Conservation (phyloP, 2,329 filamentous ascomycete genomes). For the Fusarium anthophilum region DNA sequence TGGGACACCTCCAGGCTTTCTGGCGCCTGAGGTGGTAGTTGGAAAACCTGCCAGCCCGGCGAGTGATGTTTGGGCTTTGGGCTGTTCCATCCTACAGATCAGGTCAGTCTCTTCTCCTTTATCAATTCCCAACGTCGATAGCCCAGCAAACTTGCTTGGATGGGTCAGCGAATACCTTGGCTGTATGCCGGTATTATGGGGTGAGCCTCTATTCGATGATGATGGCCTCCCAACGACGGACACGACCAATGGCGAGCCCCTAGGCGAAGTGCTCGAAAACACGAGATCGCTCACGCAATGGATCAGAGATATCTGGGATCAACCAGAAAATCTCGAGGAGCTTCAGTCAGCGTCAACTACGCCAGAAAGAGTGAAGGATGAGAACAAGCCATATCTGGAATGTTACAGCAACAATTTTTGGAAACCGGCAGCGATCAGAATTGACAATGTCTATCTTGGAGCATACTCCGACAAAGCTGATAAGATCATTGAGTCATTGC, state of each 20-base stretch:
- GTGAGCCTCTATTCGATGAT: conserved; percentile 7
- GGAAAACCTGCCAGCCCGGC: background rate
- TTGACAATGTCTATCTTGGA: background rate
- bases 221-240: conserved; percentile 9
- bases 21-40: background rate
- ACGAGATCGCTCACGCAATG: background rate
- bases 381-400: background rate
- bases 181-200: background rate
- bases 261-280: background rate
- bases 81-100: conserved; percentile 4
- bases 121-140: background rate
- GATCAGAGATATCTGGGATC: conserved; percentile 11
- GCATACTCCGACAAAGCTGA: conserved; percentile 11
- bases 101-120: conserved; percentile 16
- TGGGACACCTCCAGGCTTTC: background rate
- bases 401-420: conserved; percentile 16
- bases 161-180: conserved; percentile 13
- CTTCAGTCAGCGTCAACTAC: background rate
- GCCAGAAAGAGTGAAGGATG: background rate
- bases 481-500: conserved; percentile 3
- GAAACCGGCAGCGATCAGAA: conserved; percentile 14
- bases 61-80: conserved; percentile 26
- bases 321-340: background rate
- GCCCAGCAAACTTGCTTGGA: conserved; percentile 6
- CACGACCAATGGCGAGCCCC: background rate